Conservation (phyloP, 1,284 basidiomycete species). For the Sanghuangporus baumii region DNA sequence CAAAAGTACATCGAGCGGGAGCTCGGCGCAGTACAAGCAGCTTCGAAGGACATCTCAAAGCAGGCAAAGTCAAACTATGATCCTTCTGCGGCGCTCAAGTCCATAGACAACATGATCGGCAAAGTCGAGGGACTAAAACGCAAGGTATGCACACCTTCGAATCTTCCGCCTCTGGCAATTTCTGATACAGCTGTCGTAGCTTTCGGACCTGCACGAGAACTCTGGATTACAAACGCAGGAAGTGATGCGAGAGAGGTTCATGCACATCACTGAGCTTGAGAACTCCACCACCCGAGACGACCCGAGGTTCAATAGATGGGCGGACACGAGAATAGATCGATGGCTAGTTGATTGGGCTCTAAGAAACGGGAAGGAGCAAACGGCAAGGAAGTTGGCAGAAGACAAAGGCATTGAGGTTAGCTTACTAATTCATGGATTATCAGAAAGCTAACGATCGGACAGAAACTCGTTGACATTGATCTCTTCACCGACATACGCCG, state of each 20-base stretch:
- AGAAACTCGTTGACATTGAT: slow-evolving; percentile 87
- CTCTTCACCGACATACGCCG: slow-evolving; percentile 84
- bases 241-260: slow-evolving; percentile 66
- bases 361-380: slow-evolving; percentile 64
- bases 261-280: slow-evolving; percentile 63
- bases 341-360: slow-evolving; percentile 94
- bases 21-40: slow-evolving; percentile 51
- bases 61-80: slow-evolving; percentile 35
- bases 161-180: background rate
- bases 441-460: background rate
- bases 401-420: slow-evolving; percentile 67
- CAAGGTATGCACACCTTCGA: slow-evolving; percentile 49
- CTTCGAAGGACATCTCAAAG: slow-evolving; percentile 49
- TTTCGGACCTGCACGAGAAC: slow-evolving; percentile 62
- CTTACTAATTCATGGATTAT: slow-evolving; percentile 20
- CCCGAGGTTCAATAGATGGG: slow-evolving; percentile 69
- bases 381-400: slow-evolving; percentile 62
- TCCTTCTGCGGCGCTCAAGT: slow-evolving; percentile 49
- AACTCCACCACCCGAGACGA: slow-evolving; percentile 43
- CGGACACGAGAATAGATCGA: slow-evolving; percentile 74
- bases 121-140: slow-evolving; percentile 73
- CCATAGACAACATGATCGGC: slow-evolving; percentile 71
- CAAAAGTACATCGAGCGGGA: slow-evolving; percentile 81
- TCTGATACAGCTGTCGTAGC: slow-evolving; percentile 33
- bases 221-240: slow-evolving; percentile 62